Percentiles rank a stretch among this genome's conserved stretches.
Evolutionary conservation across 1,139 yeast species (phyloP).

Genomic region (Blastobotrys elegans): DNA sequence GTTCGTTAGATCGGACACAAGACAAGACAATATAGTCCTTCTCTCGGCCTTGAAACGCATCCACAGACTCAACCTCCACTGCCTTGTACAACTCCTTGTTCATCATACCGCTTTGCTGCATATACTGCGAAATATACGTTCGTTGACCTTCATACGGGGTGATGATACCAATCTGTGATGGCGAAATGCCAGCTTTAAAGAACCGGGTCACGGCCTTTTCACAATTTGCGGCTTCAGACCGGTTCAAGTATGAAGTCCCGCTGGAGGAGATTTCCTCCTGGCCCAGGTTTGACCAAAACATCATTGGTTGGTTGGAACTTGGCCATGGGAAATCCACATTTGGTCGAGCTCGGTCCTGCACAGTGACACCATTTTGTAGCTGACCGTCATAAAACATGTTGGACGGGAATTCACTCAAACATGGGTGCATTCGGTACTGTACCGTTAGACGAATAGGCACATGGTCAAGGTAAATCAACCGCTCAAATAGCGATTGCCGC

Average conservation of each 20-base stretch:
- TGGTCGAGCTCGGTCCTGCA: conserved; percentile 57
- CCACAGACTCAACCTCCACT: conserved; percentile 89
- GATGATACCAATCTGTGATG: conserved; percentile 83
- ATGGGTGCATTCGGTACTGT: conserved; percentile 94
- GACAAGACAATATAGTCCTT: conserved; percentile 84
- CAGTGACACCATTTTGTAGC: conserved; percentile 84
- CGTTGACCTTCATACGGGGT: conserved; percentile 96
- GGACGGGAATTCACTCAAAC: conserved; percentile 79
- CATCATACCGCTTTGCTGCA: conserved; percentile 68
- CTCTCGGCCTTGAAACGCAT: conserved; percentile 95
- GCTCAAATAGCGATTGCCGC: conserved; percentile 78
- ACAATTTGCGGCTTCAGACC: conserved; percentile 89
- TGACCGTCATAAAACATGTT: conserved; percentile 93
- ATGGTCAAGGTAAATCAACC: conserved; percentile 79
- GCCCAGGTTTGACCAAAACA: conserved; percentile 92
- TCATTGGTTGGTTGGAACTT: conserved; percentile 73
- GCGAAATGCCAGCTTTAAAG: conserved; percentile 73
- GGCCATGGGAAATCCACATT: conserved; percentile 85
- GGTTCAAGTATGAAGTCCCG: conserved; percentile 80
- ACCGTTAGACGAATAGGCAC: conserved; percentile 83
- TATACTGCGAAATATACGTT: conserved; percentile 72
- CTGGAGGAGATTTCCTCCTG: conserved; percentile 80
- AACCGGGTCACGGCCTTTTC: conserved; percentile 72
- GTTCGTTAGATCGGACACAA: conserved; percentile 88
- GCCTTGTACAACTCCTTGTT: conserved; percentile 57